phyloP scores from a whole-genome alignment of 1,284 basidiomycete genomes.

The Chalciporus sp. region DNA sequence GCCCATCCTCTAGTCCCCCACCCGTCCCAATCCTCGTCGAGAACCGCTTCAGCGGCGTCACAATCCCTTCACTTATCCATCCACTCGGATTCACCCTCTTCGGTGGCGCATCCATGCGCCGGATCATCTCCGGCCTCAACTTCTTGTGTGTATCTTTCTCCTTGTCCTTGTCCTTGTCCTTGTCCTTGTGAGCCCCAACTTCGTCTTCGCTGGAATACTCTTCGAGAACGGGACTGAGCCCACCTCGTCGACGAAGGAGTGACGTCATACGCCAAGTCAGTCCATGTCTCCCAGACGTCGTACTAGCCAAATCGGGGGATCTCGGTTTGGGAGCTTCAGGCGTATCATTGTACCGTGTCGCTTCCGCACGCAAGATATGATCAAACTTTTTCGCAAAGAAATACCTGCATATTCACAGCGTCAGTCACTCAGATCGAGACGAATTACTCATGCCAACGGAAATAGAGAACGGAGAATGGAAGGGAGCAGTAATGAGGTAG shows the following conservation, averaged over 20 bases:
- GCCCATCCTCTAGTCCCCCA: conserved; percentile 4
- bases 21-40: conserved; percentile 10
- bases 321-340: conserved; percentile 14
- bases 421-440: background rate
- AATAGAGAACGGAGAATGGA: background rate
- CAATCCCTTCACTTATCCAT: conserved; percentile 54
- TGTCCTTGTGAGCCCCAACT: conserved; percentile 19
- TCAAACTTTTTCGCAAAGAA: conserved; percentile 79
- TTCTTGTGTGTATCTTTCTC: conserved; percentile 25
- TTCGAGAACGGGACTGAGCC: conserved; percentile 25
- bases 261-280: conserved; percentile 38
- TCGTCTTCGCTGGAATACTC: conserved; percentile 23
- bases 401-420: conserved; percentile 43
- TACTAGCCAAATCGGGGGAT: conserved; percentile 13
- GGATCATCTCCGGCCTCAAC: conserved; percentile 84
- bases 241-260: conserved; percentile 33
- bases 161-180: conserved; percentile 22
- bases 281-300: conserved; percentile 24
- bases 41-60: conserved; percentile 21
- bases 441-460: background rate
- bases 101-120: conserved; percentile 76
- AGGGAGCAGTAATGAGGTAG: too few relatives aligned
- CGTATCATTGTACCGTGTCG: conserved; percentile 28
- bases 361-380: conserved; percentile 61
- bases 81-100: conserved; percentile 86